A percentile compares a stretch with the other conserved stretches of the same genome.
These are phyloP conservation scores for Sechiopsis laciniata DNA, from an alignment of 306 rosid species.

Conservation along the genomic window DNA sequence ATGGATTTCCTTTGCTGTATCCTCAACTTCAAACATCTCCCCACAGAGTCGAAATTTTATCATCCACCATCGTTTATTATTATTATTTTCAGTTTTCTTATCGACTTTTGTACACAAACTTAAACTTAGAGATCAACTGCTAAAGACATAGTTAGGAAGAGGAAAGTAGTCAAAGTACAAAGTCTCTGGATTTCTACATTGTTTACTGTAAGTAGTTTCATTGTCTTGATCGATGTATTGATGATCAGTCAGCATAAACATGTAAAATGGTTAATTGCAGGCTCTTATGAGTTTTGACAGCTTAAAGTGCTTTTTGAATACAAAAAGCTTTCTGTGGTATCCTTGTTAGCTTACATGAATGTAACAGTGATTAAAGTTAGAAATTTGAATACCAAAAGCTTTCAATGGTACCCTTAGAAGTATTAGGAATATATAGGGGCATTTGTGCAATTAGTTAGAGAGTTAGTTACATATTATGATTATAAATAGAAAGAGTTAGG, in stretches of 20 bases:
- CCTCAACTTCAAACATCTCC: constrained; percentile 12
- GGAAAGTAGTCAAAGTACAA: not conserved
- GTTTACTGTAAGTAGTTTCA: constrained; percentile 14
- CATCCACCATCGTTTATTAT: not conserved
- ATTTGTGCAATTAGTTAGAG: too few species aligned
- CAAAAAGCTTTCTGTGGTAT: not conserved
- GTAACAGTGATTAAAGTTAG: not conserved
- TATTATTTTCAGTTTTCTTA: not conserved
- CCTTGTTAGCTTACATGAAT: constrained; percentile 3
- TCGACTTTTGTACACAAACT: not conserved
- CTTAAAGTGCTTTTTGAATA: not conserved
- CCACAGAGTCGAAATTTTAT: not conserved
- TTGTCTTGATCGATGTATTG: not conserved
- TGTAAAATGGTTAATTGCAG: not conserved
- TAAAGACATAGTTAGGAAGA: constrained; percentile 3
- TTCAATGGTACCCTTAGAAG: too few species aligned
- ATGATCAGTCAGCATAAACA: not conserved
- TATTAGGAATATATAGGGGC: too few species aligned
- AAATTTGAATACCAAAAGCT: too few species aligned
- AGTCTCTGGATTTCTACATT: constrained; percentile 5
- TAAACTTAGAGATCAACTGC: not conserved
- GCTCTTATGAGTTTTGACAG: constrained; percentile 2
- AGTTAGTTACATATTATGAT: too few species aligned
- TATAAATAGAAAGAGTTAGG: too few species aligned
- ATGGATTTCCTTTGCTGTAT: not conserved